phyloP scores from a whole-genome alignment of 208 protist species.

The Leishmania turanica region DNA sequence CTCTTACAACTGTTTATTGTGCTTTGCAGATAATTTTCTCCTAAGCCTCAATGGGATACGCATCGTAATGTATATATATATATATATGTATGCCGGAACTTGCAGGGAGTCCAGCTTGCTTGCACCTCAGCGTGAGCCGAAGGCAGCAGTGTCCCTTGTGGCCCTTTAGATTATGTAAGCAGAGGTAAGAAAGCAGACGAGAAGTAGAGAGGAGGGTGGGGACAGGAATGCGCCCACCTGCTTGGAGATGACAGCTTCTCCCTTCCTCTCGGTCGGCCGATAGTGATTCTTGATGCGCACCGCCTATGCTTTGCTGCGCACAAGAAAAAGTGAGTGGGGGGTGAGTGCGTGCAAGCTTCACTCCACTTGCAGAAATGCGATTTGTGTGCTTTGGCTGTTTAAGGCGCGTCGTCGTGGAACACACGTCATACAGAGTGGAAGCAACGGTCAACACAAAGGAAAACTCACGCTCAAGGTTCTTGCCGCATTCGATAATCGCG shows the following conservation, averaged over 20 bases:
- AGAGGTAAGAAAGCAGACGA: background rate
- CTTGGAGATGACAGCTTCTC: background rate
- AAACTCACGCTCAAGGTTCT: background rate
- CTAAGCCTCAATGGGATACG: background rate
- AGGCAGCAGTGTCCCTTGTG: background rate
- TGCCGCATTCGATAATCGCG: background rate
- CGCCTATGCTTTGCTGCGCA: background rate
- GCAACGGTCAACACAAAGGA: background rate
- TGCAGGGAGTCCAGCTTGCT: background rate
- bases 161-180: background rate
- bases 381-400: background rate
- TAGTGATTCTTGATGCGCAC: background rate
- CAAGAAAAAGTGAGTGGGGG: background rate
- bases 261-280: background rate
- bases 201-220: background rate
- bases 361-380: background rate
- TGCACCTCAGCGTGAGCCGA: background rate
- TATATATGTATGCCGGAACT: background rate
- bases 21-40: background rate
- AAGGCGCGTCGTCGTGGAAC: background rate
- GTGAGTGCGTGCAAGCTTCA: background rate
- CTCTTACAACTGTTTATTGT: background rate
- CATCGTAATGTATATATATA: background rate
- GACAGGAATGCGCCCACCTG: background rate
- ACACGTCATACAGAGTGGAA: slow-evolving; percentile 6